Evolutionary conservation across 495 filamentous ascomycete genomes (phyloP).

Genomic region (Aspergillus asperescens): DNA sequence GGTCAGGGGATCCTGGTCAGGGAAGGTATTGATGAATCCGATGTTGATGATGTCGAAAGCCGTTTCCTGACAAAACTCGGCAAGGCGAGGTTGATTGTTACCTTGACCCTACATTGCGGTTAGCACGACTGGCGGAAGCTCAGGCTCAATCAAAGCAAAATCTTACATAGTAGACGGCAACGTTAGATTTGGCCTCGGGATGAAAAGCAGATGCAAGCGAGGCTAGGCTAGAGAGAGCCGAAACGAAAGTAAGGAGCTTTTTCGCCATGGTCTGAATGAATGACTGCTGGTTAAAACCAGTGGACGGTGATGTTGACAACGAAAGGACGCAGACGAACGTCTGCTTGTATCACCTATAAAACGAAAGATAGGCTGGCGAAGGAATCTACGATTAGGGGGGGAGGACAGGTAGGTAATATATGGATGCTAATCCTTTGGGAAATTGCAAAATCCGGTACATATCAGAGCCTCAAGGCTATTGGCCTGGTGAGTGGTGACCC

Average conservation of each 20-base stretch:
- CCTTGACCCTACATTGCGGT: constrained; percentile 46
- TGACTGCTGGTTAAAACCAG: constrained; percentile 23
- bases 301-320: constrained; percentile 24
- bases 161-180: constrained; percentile 61
- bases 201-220: constrained; percentile 44
- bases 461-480: constrained; percentile 1
- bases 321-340: constrained; percentile 49
- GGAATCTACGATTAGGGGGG: not conserved
- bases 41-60: constrained; percentile 63
- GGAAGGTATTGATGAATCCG: constrained; percentile 62
- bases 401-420: constrained; percentile 5
- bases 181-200: constrained; percentile 46
- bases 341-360: constrained; percentile 34
- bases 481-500: not conserved
- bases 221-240: constrained; percentile 27
- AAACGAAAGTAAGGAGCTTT: constrained; percentile 24
- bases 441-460: constrained; percentile 3
- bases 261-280: constrained; percentile 29
- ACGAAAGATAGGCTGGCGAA: constrained; percentile 7
- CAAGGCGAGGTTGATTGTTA: constrained; percentile 40
- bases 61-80: constrained; percentile 52
- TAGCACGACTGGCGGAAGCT: not conserved
- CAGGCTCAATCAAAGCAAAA: not conserved
- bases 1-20: constrained; percentile 35
- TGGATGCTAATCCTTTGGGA: not conserved